Conservation (phyloP, 2,329 filamentous ascomycete genomes). For the Aureobasidium zeae region DNA sequence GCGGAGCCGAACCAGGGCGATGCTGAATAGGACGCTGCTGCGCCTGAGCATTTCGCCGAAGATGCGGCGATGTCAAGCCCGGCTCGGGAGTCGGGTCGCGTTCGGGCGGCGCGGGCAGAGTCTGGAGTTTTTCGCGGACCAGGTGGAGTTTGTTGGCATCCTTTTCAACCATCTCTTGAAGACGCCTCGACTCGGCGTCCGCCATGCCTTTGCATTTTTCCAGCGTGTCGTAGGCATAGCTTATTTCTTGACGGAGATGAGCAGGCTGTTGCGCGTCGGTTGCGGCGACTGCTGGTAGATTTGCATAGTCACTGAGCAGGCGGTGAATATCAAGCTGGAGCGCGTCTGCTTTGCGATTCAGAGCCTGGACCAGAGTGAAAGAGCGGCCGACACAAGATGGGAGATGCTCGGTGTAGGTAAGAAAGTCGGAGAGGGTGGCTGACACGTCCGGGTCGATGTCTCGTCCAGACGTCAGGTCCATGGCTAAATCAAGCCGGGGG, state of each 20-base stretch:
- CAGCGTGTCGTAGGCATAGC: constrained; percentile 42
- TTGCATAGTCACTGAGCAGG: constrained; percentile 40
- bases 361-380: constrained; percentile 50
- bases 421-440: constrained; percentile 57
- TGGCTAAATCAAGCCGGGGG: constrained; percentile 17
- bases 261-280: constrained; percentile 44
- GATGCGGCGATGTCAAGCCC: constrained; percentile 27
- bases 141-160: constrained; percentile 46
- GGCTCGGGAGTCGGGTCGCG: constrained; percentile 47
- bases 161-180: constrained; percentile 28
- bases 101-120: constrained; percentile 51
- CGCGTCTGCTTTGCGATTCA: constrained; percentile 37
- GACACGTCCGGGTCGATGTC: constrained; percentile 51
- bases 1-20: constrained; percentile 16
- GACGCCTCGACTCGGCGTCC: constrained; percentile 26
- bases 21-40: constrained; percentile 17
- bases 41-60: constrained; percentile 17
- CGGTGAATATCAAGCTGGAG: constrained; percentile 39
- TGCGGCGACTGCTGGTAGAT: constrained; percentile 39
- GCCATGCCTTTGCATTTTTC: constrained; percentile 30
- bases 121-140: constrained; percentile 53
- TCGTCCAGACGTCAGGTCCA: constrained; percentile 15
- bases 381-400: constrained; percentile 56
- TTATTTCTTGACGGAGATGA: constrained; percentile 47
- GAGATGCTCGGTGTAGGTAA: constrained; percentile 61